Conservation (phyloP, 768 basidiomycete species). For the Cystobasidium ongulense region DNA sequence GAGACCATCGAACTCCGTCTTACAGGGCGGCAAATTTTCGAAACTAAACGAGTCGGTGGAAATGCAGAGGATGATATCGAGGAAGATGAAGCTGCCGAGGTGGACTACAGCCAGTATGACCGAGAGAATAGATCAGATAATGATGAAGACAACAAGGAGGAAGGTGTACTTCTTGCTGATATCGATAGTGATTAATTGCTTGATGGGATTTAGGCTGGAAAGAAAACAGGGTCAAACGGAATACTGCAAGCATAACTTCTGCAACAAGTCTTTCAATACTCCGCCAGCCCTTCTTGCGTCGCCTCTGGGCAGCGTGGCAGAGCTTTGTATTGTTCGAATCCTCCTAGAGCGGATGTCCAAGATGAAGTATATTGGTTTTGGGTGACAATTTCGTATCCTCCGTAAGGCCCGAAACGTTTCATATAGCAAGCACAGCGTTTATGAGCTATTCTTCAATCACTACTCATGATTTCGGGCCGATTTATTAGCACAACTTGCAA, state of each 20-base stretch:
- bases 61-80: conserved; percentile 52
- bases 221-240: background rate
- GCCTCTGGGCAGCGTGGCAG: too few species aligned
- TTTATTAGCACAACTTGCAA: too few species aligned
- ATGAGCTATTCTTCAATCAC: too few species aligned
- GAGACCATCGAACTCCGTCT: background rate
- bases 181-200: background rate
- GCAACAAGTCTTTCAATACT: background rate
- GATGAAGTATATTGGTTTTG: too few species aligned
- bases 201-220: background rate
- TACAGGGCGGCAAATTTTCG: conserved; percentile 88
- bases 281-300: too few species aligned
- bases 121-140: background rate
- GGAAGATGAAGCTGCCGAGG: background rate
- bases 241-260: background rate
- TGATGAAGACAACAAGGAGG: background rate
- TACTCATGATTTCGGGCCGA: too few species aligned
- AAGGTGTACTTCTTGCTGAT: background rate
- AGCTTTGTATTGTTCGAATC: too few species aligned
- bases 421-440: too few species aligned
- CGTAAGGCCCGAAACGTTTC: too few species aligned
- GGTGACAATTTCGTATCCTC: too few species aligned
- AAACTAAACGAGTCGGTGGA: conserved; percentile 61
- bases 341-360: too few species aligned
- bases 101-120: conserved; percentile 6